These are phyloP conservation scores for Magnaporthales sp. DNA, from an alignment of 2,329 filamentous ascomycete species.

Conservation along the genomic window DNA sequence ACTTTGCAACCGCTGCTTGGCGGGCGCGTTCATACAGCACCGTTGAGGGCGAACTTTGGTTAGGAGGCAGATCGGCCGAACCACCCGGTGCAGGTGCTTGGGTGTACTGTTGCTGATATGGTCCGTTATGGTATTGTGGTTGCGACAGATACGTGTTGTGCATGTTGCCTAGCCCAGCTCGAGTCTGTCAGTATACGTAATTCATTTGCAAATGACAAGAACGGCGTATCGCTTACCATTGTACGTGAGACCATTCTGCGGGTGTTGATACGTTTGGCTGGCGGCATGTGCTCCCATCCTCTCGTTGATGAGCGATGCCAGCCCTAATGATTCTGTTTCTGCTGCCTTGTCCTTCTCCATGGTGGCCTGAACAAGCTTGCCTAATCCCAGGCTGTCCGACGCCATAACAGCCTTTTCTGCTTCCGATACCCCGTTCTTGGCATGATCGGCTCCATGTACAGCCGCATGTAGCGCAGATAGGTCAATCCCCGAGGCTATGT, in stretches of 20 bases:
- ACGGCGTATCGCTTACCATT: neutral
- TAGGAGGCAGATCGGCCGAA: conserved; percentile 34
- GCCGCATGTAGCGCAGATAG: conserved; percentile 8
- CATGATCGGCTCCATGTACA: conserved; percentile 1
- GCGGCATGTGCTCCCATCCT: conserved; percentile 10
- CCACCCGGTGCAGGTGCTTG: neutral
- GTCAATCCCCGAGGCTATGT: neutral
- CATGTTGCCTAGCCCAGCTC: neutral
- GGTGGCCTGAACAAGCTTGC: conserved; percentile 15
- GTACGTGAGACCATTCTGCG: neutral
- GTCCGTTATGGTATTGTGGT: conserved; percentile 6
- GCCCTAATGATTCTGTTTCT: conserved; percentile 13
- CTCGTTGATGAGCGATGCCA: conserved; percentile 17
- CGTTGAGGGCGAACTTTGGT: conserved; percentile 46
- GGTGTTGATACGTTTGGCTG: conserved; percentile 1
- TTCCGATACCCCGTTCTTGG: neutral
- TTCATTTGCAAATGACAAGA: neutral
- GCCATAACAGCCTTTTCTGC: neutral
- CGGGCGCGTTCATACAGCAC: conserved; percentile 50
- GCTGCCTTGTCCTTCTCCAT: conserved; percentile 9
- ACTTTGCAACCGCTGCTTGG: conserved; percentile 49
- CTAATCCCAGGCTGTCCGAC: conserved; percentile 9
- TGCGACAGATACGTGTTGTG: conserved; percentile 7
- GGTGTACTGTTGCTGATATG: conserved; percentile 10
- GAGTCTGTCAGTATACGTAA: neutral